phyloP scores from a whole-genome alignment of 345 rosid genomes.

The Eutrema yunnanense region DNA sequence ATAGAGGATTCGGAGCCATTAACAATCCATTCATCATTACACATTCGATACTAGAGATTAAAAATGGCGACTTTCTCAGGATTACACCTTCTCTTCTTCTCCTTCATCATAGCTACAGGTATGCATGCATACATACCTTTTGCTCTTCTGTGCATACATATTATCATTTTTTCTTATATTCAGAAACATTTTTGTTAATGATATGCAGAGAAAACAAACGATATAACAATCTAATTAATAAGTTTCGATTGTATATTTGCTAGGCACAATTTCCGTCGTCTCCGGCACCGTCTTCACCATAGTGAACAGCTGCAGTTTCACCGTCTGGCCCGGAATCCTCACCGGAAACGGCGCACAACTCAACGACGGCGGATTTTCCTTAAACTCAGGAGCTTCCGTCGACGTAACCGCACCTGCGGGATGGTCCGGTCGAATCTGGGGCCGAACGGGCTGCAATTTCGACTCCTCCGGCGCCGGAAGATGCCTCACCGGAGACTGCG shows the following conservation, averaged over 20 bases:
- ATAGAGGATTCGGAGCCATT: not conserved
- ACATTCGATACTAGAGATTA: not conserved
- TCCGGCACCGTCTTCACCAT: slow-evolving; percentile 15
- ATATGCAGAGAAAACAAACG: not conserved
- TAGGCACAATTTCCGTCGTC: slow-evolving; percentile 12
- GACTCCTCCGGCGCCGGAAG: slow-evolving; percentile 52
- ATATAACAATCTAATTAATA: not conserved
- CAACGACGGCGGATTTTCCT: slow-evolving; percentile 55
- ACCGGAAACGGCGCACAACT: slow-evolving; percentile 45
- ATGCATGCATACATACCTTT: not conserved
- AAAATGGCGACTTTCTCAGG: slow-evolving; percentile 13
- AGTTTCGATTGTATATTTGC: not conserved
- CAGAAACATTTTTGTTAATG: not conserved
- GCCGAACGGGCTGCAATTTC: slow-evolving; percentile 61
- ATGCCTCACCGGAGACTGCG: slow-evolving; percentile 79
- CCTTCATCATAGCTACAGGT: slow-evolving; percentile 17
- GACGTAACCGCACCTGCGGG: slow-evolving; percentile 47
- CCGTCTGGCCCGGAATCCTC: slow-evolving; percentile 78
- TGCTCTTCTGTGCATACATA: not conserved
- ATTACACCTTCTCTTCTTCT: slow-evolving; percentile 8
- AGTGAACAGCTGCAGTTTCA: slow-evolving; percentile 13
- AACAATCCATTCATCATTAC: not conserved
- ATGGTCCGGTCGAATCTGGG: slow-evolving; percentile 94
- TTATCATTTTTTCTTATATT: not conserved
- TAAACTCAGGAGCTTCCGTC: slow-evolving; percentile 41